Evolutionary conservation across 768 basidiomycete genomes (phyloP).

Genomic region (Fistulinella prunicolor): DNA sequence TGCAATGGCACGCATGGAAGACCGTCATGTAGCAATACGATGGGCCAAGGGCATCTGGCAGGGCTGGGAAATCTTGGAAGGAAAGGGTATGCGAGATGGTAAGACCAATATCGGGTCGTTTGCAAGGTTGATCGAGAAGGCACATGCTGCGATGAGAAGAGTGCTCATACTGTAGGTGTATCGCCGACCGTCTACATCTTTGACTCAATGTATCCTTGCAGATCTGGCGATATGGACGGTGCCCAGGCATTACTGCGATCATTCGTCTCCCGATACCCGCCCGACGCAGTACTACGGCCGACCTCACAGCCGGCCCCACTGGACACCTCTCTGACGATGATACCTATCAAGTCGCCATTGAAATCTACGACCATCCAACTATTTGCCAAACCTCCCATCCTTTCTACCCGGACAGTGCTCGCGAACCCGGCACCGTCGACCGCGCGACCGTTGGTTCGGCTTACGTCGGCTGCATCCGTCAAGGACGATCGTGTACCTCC

Average conservation of each 20-base stretch:
- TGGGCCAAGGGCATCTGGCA: constrained; percentile 67
- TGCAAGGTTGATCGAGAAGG: constrained; percentile 61
- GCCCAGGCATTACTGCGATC: constrained; percentile 56
- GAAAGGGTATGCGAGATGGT: constrained; percentile 29
- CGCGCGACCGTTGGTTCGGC: constrained; percentile 65
- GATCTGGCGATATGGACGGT: constrained; percentile 47
- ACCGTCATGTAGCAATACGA: constrained; percentile 44
- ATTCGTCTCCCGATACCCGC: constrained; percentile 67
- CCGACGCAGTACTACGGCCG: constrained; percentile 44
- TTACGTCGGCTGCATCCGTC: constrained; percentile 54
- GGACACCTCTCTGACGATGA: neutral
- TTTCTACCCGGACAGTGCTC: constrained; percentile 59
- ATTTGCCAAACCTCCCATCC: constrained; percentile 44
- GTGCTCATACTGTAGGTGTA: constrained; percentile 54
- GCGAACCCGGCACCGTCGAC: constrained; percentile 28
- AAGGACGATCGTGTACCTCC: constrained; percentile 83
- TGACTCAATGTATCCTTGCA: constrained; percentile 20
- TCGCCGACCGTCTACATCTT: neutral
- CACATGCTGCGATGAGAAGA: constrained; percentile 67
- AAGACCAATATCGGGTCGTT: constrained; percentile 19
- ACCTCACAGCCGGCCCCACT: constrained; percentile 6
- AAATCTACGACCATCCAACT: constrained; percentile 13
- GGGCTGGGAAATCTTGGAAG: constrained; percentile 56
- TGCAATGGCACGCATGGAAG: constrained; percentile 38
- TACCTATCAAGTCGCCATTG: neutral